Percentiles rank a stretch among this genome's conserved stretches.
These are phyloP conservation scores for Clavulina sp. DNA, from an alignment of 768 basidiomycete species.

Conservation along the genomic window DNA sequence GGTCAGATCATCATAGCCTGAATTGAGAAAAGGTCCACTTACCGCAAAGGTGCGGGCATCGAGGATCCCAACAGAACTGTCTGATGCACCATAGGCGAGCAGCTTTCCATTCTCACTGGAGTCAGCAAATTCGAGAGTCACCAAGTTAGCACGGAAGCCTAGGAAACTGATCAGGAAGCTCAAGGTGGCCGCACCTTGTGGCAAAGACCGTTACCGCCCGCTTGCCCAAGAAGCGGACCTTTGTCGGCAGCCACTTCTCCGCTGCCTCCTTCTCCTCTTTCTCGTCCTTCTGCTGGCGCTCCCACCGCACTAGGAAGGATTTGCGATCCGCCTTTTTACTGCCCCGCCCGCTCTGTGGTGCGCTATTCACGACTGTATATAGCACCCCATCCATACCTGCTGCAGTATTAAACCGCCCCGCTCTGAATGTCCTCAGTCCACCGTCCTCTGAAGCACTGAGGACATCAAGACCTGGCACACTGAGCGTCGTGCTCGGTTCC, in stretches of 20 bases:
- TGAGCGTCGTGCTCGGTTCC: conserved; percentile 33
- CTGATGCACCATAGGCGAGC: conserved; percentile 74
- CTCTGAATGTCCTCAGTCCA: conserved; percentile 38
- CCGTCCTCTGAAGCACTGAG: conserved; percentile 2
- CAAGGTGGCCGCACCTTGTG: conserved; percentile 42
- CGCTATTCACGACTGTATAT: conserved; percentile 58
- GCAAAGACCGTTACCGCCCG: conserved; percentile 78
- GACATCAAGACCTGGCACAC: conserved; percentile 30
- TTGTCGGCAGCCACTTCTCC: conserved; percentile 48
- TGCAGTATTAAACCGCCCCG: conserved; percentile 29
- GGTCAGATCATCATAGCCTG: background rate
- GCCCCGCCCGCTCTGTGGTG: conserved; percentile 30
- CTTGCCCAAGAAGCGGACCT: conserved; percentile 54
- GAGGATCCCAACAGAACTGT: conserved; percentile 67
- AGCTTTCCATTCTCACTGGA: conserved; percentile 61
- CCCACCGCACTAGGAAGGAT: conserved; percentile 31
- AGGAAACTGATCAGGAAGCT: background rate
- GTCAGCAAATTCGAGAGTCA: too few species aligned
- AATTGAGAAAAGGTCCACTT: conserved; percentile 17
- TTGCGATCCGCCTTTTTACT: conserved; percentile 15
- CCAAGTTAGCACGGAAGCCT: background rate
- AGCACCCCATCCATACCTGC: conserved; percentile 21
- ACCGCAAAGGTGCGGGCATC: conserved; percentile 68
- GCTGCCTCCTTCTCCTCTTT: conserved; percentile 10
- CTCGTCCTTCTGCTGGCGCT: conserved; percentile 12